A percentile compares a stretch with the other conserved stretches of the same genome.
These are phyloP conservation scores for Eucalyptus rudis DNA, from an alignment of 345 rosid genomes.

Conservation along the genomic window DNA sequence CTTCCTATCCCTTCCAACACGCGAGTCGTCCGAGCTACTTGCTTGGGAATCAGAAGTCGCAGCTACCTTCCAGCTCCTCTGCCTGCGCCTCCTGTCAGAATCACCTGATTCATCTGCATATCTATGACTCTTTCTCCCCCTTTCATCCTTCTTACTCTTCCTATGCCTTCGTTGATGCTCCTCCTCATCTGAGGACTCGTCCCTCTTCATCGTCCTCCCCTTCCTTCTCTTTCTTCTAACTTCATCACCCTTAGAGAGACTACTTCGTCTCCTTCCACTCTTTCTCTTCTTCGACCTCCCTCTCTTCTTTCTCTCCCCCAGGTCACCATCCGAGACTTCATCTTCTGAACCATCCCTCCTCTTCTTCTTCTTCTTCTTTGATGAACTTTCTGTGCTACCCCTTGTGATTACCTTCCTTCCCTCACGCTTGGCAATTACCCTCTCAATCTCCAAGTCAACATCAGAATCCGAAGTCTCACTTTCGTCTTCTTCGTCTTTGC, in stretches of 20 bases:
- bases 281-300: conserved; percentile 73
- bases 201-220: conserved; percentile 55
- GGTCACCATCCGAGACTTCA: conserved; percentile 37
- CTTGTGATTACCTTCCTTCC: conserved; percentile 40
- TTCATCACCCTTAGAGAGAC: conserved; percentile 51
- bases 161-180: conserved; percentile 5
- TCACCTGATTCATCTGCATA: conserved; percentile 27
- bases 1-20: conserved; percentile 48
- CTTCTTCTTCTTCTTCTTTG: conserved; percentile 18
- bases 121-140: conserved; percentile 33
- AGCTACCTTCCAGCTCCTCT: conserved; percentile 40
- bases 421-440: conserved; percentile 61
- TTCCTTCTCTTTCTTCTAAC: conserved; percentile 37
- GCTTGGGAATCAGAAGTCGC: conserved; percentile 38
- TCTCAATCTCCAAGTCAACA: conserved; percentile 84
- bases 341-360: conserved; percentile 23
- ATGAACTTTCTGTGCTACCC: conserved; percentile 14
- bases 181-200: conserved; percentile 25
- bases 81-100: conserved; percentile 17
- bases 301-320: conserved; percentile 50
- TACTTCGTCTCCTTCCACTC: conserved; percentile 35
- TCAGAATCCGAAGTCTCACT: conserved; percentile 78
- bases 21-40: conserved; percentile 31
- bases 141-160: conserved; percentile 30
- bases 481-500: conserved; percentile 59